Evolutionary conservation across 108 stramenopile genomes (phyloP).

Genomic region (Stephanodiscus minutulus): DNA sequence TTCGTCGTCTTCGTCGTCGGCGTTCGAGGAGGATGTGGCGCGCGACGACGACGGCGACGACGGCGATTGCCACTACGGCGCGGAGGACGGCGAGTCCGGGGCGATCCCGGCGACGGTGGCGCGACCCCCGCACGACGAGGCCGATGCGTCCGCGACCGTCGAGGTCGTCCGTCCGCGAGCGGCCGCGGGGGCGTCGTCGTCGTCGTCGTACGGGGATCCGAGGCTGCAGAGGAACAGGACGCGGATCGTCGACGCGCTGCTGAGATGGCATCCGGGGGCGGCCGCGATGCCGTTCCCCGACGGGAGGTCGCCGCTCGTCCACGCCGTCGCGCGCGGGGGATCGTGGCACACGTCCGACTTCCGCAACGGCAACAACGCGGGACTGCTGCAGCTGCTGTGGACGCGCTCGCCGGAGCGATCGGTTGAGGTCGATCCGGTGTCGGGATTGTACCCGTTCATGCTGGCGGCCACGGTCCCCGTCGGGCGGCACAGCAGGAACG

Average conservation of each 20-base stretch:
- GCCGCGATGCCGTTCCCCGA: slow-evolving; percentile 23
- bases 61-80: background rate
- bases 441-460: slow-evolving; percentile 71
- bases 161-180: background rate
- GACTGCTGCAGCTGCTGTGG: slow-evolving; percentile 29
- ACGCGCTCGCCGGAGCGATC: slow-evolving; percentile 14
- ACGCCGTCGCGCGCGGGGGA: slow-evolving; percentile 24
- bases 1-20: background rate
- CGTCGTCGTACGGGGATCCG: background rate
- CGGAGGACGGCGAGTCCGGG: too few species aligned
- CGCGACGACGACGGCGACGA: background rate
- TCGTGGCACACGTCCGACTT: slow-evolving; percentile 20
- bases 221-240: slow-evolving; percentile 25
- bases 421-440: slow-evolving; percentile 44
- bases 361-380: background rate
- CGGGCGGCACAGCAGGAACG: background rate
- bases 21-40: background rate
- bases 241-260: slow-evolving; percentile 11
- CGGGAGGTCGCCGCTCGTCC: slow-evolving; percentile 27
- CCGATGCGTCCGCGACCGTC: background rate
- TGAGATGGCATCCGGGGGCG: slow-evolving; percentile 28
- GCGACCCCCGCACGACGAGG: too few species aligned
- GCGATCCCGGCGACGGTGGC: too few species aligned
- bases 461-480: slow-evolving; percentile 50
- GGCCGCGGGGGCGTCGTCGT: too few species aligned